Percentiles rank a stretch among this genome's conserved stretches.
Evolutionary conservation across 2,329 filamentous ascomycete species (phyloP).

Genomic region (Monilinia aucupariae): DNA sequence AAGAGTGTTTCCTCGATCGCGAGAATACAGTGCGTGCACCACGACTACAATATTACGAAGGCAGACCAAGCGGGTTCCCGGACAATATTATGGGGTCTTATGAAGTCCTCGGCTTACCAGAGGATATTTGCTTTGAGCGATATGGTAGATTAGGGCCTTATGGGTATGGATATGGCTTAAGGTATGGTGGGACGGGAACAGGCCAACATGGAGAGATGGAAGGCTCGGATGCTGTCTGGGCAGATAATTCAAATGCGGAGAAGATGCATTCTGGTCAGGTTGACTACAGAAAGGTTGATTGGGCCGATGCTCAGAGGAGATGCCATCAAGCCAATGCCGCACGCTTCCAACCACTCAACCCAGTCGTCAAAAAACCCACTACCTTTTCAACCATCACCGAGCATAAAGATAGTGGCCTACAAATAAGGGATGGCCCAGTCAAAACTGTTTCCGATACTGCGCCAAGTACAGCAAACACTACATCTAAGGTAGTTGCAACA

Average conservation of each 20-base stretch:
- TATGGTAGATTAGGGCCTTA: constrained; percentile 87
- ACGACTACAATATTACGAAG: constrained; percentile 65
- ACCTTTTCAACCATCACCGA: constrained; percentile 18
- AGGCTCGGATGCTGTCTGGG: constrained; percentile 76
- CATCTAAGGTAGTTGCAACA: constrained; percentile 10
- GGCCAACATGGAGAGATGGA: constrained; percentile 79
- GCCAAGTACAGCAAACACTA: constrained; percentile 7
- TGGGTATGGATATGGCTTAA: constrained; percentile 76
- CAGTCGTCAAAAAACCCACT: constrained; percentile 16
- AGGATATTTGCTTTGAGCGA: constrained; percentile 89
- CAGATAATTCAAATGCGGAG: constrained; percentile 37
- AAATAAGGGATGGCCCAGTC: constrained; percentile 13
- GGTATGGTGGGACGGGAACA: constrained; percentile 75
- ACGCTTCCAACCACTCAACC: constrained; percentile 49
- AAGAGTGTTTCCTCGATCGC: constrained; percentile 74
- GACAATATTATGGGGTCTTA: constrained; percentile 84
- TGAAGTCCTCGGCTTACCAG: constrained; percentile 67
- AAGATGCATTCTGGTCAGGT: constrained; percentile 51
- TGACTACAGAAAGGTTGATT: constrained; percentile 71
- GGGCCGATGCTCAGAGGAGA: constrained; percentile 70
- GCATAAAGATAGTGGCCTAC: constrained; percentile 15
- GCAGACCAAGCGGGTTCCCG: constrained; percentile 78
- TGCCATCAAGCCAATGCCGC: constrained; percentile 67
- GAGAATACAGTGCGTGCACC: constrained; percentile 63
- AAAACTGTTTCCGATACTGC: neutral